Percentiles rank a stretch among this genome's conserved stretches.
Conservation (phyloP, 768 basidiomycete genomes). For the Naganishia kalamii region DNA sequence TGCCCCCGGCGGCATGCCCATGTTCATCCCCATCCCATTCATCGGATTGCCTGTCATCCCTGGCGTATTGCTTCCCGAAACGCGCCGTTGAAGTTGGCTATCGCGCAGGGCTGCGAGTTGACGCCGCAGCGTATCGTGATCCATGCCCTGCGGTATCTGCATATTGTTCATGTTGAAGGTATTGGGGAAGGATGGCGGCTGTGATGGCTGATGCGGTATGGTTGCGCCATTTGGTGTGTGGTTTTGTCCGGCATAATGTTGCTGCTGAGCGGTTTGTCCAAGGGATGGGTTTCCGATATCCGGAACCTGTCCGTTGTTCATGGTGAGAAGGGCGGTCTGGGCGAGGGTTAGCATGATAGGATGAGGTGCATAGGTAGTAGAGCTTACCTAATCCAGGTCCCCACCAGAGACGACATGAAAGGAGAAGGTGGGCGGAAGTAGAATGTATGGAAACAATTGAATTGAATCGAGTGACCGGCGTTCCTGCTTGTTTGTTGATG, state of each 20-base stretch:
- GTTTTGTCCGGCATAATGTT: neutral
- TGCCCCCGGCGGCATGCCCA: neutral
- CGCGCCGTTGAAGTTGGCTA: neutral
- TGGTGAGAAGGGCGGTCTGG: neutral
- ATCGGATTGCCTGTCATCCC: neutral
- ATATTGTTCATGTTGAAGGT: constrained; percentile 7
- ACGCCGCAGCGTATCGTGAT: neutral
- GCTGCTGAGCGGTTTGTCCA: neutral
- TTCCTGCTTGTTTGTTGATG: too few species aligned
- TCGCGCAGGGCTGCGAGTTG: neutral
- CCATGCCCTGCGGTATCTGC: constrained; percentile 7
- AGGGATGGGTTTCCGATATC: neutral
- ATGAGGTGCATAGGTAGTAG: too few species aligned
- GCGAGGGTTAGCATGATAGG: neutral
- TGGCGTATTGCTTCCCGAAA: neutral
- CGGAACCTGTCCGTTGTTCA: constrained; percentile 9
- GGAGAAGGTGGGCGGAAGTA: neutral
- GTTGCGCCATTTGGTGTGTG: neutral
- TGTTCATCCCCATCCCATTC: constrained; percentile 1
- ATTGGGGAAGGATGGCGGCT: neutral
- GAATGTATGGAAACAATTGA: too few species aligned
- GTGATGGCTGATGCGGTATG: neutral
- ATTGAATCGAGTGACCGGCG: too few species aligned
- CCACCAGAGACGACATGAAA: neutral
- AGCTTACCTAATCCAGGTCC: constrained; percentile 8